Percentiles rank a stretch among this genome's conserved stretches.
Conservation (phyloP, 106 monocot species). For the Dioscorea alata region DNA sequence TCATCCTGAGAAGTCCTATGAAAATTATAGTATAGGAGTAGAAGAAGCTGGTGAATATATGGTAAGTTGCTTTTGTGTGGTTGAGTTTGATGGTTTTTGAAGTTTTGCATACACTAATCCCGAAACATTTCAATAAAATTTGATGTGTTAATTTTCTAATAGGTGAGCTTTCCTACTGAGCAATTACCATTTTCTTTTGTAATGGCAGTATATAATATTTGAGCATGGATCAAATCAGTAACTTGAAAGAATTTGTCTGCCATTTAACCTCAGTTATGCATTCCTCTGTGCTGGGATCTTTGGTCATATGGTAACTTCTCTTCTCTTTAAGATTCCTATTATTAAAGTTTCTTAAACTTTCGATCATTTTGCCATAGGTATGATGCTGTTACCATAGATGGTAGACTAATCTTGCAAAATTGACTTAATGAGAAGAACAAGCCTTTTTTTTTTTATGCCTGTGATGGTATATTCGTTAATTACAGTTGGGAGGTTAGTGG, state of each 20-base stretch:
- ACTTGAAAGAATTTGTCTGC: slow-evolving; percentile 75
- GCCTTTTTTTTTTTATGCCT: slow-evolving; percentile 91
- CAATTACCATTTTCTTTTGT: background rate
- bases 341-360: background rate
- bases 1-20: slow-evolving; percentile 53
- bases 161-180: background rate
- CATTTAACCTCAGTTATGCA: slow-evolving; percentile 78
- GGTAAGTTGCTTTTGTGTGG: slow-evolving; percentile 27
- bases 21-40: slow-evolving; percentile 53
- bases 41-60: slow-evolving; percentile 97
- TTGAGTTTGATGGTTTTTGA: background rate
- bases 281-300: slow-evolving; percentile 58
- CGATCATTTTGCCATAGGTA: slow-evolving; percentile 58
- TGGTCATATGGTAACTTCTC: slow-evolving; percentile 74
- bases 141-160: background rate
- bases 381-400: slow-evolving; percentile 76
- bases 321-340: slow-evolving; percentile 3
- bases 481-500: slow-evolving; percentile 75
- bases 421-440: slow-evolving; percentile 73
- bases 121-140: background rate
- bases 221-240: slow-evolving; percentile 33
- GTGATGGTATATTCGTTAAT: slow-evolving; percentile 93
- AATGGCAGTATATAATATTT: background rate
- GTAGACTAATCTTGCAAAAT: slow-evolving; percentile 65
- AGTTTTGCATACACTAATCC: background rate